phyloP scores from a whole-genome alignment of 352 stramenopile genomes.

The Phytophthora pisi region DNA sequence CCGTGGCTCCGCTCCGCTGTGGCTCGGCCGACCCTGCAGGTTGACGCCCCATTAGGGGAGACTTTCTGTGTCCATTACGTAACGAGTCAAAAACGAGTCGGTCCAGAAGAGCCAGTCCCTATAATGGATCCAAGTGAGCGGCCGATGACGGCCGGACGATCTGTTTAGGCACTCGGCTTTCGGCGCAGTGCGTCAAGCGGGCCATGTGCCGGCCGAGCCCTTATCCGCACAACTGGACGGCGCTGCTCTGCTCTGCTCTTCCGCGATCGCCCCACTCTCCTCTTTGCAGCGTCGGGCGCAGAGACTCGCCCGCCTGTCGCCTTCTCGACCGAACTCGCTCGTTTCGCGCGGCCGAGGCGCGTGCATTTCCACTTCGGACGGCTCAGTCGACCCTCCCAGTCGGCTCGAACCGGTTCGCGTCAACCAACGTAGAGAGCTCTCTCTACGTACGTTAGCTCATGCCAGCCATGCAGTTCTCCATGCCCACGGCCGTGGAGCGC shows the following conservation, averaged over 20 bases:
- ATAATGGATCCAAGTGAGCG: slow-evolving; percentile 20
- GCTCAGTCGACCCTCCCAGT: slow-evolving; percentile 3
- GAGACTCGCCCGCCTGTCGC: slow-evolving; percentile 21
- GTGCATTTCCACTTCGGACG: slow-evolving; percentile 30
- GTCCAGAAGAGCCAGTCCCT: slow-evolving; percentile 34
- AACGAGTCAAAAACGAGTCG: slow-evolving; percentile 30
- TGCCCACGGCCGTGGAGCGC: slow-evolving; percentile 56
- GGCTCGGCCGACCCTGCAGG: background rate
- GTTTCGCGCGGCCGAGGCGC: background rate
- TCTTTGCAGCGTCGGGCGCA: slow-evolving; percentile 32
- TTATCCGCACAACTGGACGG: slow-evolving; percentile 18
- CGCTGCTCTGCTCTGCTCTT: slow-evolving; percentile 18
- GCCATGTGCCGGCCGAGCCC: background rate
- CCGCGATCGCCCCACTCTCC: slow-evolving; percentile 25
- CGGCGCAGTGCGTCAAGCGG: slow-evolving; percentile 18
- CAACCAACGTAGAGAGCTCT: background rate
- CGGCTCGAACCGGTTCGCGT: background rate
- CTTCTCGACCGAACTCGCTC: slow-evolving; percentile 10
- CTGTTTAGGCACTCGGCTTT: slow-evolving; percentile 21
- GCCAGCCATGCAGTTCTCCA: slow-evolving; percentile 41
- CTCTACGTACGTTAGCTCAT: background rate
- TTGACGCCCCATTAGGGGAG: slow-evolving; percentile 18
- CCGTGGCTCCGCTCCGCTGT: background rate
- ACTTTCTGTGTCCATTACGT: slow-evolving; percentile 26
- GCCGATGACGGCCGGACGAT: slow-evolving; percentile 14